Evolutionary conservation across 2,329 filamentous ascomycete genomes (phyloP).

Genomic region (Fragosphaeria purpurea): DNA sequence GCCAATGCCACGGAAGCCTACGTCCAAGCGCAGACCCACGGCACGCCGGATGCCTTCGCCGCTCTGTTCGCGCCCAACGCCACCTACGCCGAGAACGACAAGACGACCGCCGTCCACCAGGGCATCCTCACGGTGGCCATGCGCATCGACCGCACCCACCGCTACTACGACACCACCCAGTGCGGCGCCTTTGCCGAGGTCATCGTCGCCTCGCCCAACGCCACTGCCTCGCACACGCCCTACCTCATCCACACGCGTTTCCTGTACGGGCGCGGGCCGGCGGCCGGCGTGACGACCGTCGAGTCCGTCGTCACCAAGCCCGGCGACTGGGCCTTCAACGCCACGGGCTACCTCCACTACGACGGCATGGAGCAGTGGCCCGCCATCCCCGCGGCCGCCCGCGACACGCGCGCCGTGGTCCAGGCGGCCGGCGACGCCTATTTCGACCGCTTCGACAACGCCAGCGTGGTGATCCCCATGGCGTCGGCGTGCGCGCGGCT

Average conservation of each 20-base stretch:
- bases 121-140: slow-evolving; percentile 12
- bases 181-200: slow-evolving; percentile 15
- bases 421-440: slow-evolving; percentile 25
- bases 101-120: slow-evolving; percentile 9
- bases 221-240: slow-evolving; percentile 11
- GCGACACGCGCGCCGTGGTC: slow-evolving; percentile 19
- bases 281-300: slow-evolving; percentile 17
- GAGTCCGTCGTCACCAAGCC: slow-evolving; percentile 23
- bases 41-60: neutral
- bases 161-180: slow-evolving; percentile 14
- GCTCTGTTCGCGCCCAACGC: slow-evolving; percentile 5
- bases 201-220: slow-evolving; percentile 10
- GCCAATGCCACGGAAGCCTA: slow-evolving; percentile 14
- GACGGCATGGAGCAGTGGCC: slow-evolving; percentile 17
- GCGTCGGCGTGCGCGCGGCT: slow-evolving; percentile 17
- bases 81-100: slow-evolving; percentile 16
- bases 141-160: slow-evolving; percentile 15
- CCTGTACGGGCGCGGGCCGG: neutral
- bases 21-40: slow-evolving; percentile 11
- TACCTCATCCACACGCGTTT: slow-evolving; percentile 15
- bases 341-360: slow-evolving; percentile 22
- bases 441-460: slow-evolving; percentile 26
- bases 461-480: slow-evolving; percentile 23
- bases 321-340: slow-evolving; percentile 26
- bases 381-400: slow-evolving; percentile 16